A percentile compares a stretch with the other conserved stretches of the same genome.
Conservation (phyloP, 192 early-diverging fungal genomes). For the Coemansia sp. region DNA sequence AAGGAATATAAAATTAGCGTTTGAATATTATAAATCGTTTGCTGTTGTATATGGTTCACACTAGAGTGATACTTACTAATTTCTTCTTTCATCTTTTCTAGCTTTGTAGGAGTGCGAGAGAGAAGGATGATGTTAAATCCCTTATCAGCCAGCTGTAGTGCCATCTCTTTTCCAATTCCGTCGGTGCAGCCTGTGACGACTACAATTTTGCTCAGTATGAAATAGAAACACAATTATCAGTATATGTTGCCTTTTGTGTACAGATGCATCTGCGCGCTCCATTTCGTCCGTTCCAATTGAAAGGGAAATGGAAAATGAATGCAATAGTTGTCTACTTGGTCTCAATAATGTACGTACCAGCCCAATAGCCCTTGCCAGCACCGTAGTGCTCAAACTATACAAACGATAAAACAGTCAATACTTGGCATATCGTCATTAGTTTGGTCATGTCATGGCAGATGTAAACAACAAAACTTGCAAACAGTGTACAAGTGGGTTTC, state of each 20-base stretch:
- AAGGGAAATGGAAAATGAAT: background rate
- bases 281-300: background rate
- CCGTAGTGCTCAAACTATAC: slow-evolving; percentile 41
- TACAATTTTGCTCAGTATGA: slow-evolving; percentile 10
- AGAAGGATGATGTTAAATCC: slow-evolving; percentile 83
- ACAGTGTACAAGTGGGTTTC: background rate
- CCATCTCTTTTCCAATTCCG: slow-evolving; percentile 92
- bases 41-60: background rate
- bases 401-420: background rate
- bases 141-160: slow-evolving; percentile 79
- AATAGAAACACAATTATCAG: background rate
- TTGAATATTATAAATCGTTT: background rate
- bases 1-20: background rate
- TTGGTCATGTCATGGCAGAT: background rate
- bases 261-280: background rate
- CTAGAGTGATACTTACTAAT: slow-evolving; percentile 47
- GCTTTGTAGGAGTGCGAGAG: slow-evolving; percentile 73
- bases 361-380: slow-evolving; percentile 44
- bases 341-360: slow-evolving; percentile 35
- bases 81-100: slow-evolving; percentile 66
- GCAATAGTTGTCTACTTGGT: background rate
- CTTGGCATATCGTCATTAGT: background rate
- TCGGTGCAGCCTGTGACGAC: slow-evolving; percentile 94
- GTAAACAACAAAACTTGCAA: background rate
- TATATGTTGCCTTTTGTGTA: background rate